Base-by-base conservation (phyloP, 768 basidiomycete species). In the Tulasnella sp. region DNA sequence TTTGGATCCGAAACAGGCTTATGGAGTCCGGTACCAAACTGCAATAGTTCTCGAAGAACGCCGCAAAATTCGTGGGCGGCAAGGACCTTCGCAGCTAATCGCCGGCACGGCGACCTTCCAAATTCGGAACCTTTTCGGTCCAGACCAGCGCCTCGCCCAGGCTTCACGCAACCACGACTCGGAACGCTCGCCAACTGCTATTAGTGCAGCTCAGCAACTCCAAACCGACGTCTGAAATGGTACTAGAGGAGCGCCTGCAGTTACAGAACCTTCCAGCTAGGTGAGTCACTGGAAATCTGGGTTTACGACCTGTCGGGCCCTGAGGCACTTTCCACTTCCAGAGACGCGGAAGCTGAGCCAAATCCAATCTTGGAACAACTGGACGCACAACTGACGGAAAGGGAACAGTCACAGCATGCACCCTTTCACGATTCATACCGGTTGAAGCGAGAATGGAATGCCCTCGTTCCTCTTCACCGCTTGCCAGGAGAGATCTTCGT, bases 401-500 rank as follows among this genome's bases (percentile, higher is more conserved):
- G 35, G 29, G 29, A 67, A 26, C 13, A 26, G 16, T 32, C 29
- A 67, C 11, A 67, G 61, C 29, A 16, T 10, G 61, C 7, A 1
- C 61, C 13, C 13, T 5, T 0, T 35, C 32, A 0, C 5, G 32
- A 35, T 2, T 1, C 18, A 35, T 67, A 29, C 32, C 61, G 18
- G 71, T 11, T 72, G 4, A 72, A 40, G 71, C 71, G 39, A 20
- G 32, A 40, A 35, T 39, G 71, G 23, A 72, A 72, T 32, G 44
- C 71, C 16, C 71, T 72, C 18, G 71, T 72, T 40, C 37, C 71
- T 15, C 15, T 72, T 29, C 71, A 72, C 26, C 71, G 71, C 4
- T 35, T 72, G n/a, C 71, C 71, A n/a, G 39, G 39, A 26, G 71
- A 72, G 37, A 35, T 72, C 71, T 72, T 72, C 71, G 44, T 72